A percentile compares a stretch with the other conserved stretches of the same genome.
These are phyloP conservation scores for Fraxinus quadrangulata DNA, from an alignment of 257 asterid genomes.

Conservation along the genomic window DNA sequence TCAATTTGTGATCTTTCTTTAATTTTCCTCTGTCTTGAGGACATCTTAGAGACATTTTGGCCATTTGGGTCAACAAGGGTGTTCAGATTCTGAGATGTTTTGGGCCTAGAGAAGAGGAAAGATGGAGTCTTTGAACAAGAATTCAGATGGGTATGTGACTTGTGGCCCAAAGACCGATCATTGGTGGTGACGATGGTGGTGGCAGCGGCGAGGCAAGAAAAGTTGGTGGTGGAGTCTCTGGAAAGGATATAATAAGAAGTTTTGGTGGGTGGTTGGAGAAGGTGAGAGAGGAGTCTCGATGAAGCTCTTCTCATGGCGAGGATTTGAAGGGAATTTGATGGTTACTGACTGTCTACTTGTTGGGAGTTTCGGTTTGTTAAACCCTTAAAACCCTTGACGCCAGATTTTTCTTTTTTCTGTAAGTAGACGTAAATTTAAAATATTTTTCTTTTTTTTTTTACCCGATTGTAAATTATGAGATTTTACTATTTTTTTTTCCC, in stretches of 20 bases:
- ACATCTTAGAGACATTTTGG: constrained; percentile 37
- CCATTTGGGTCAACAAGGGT: constrained; percentile 45
- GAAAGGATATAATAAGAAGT: constrained; percentile 33
- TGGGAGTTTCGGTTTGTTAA: constrained; percentile 8
- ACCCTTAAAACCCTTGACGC: constrained; percentile 26
- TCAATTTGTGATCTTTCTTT: constrained; percentile 64
- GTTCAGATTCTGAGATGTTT: constrained; percentile 40
- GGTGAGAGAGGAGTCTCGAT: constrained; percentile 41
- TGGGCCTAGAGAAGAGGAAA: constrained; percentile 37
- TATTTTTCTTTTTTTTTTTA: no score
- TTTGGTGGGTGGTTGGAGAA: constrained; percentile 40
- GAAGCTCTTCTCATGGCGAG: constrained; percentile 74
- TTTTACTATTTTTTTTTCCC: no score
- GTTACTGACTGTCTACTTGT: neutral
- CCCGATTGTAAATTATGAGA: no score
- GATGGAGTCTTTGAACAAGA: constrained; percentile 36
- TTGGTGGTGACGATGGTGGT: constrained; percentile 1
- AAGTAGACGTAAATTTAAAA: no score
- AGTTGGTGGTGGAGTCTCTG: constrained; percentile 30
- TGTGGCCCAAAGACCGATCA: constrained; percentile 24
- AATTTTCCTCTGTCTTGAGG: constrained; percentile 75
- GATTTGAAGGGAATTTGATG: constrained; percentile 15
- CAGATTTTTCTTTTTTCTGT: no score
- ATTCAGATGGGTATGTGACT: constrained; percentile 32
- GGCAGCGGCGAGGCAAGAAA: constrained; percentile 7